Evolutionary conservation across 2,329 filamentous ascomycete genomes (phyloP).

Genomic region (Colletotrichum magnum): DNA sequence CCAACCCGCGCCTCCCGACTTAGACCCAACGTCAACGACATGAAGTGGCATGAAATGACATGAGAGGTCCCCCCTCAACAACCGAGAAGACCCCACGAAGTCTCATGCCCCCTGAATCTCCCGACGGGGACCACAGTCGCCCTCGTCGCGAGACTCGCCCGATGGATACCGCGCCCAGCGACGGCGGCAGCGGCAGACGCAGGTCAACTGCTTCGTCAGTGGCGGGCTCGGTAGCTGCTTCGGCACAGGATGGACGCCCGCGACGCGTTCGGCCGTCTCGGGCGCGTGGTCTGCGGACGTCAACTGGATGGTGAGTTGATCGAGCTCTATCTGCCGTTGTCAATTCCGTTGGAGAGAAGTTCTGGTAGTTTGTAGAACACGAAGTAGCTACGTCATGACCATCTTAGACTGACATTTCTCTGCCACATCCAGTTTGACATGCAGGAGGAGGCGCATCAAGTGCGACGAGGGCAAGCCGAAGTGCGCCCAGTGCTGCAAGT

Average conservation of each 20-base stretch:
- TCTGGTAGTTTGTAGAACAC: neutral
- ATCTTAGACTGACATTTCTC: neutral
- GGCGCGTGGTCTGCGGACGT: conserved; percentile 30
- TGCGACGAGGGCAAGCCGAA: conserved; percentile 50
- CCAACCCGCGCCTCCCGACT: too few species aligned
- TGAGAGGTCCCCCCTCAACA: too few species aligned
- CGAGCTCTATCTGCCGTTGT: neutral
- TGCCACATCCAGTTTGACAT: conserved; percentile 48
- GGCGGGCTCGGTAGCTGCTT: neutral
- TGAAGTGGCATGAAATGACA: too few species aligned
- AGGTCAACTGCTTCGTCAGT: conserved; percentile 22
- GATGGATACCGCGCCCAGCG: conserved; percentile 4
- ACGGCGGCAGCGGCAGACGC: neutral
- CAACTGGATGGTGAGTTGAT: conserved; percentile 28
- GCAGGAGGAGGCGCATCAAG: conserved; percentile 53
- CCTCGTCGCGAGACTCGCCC: conserved; percentile 24
- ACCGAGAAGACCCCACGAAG: neutral
- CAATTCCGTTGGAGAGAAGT: too few species aligned
- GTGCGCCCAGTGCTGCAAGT: conserved; percentile 49
- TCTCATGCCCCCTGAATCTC: neutral
- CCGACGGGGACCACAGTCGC: too few species aligned
- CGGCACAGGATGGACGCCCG: conserved; percentile 8
- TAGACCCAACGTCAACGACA: too few species aligned
- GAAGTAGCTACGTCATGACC: neutral
- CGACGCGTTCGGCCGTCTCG: conserved; percentile 32